These are phyloP conservation scores for Bimuria novae-zelandiae DNA, from an alignment of 2,329 filamentous ascomycete genomes.

Conservation along the genomic window DNA sequence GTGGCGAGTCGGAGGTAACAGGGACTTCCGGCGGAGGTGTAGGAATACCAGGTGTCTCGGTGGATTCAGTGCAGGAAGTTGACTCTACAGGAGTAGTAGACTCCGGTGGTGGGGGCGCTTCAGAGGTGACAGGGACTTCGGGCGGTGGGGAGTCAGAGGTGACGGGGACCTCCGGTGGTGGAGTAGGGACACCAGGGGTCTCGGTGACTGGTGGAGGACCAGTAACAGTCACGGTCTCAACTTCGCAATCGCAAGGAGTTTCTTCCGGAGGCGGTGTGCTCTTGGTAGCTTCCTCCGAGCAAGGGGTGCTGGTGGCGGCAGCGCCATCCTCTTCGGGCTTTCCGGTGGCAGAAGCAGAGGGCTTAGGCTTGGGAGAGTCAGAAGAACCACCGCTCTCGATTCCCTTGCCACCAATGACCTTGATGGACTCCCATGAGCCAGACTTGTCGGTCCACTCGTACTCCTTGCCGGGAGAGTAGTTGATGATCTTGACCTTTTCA, in stretches of 20 bases:
- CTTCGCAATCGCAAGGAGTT: conserved; percentile 18
- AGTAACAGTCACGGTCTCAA: conserved; percentile 24
- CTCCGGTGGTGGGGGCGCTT: background rate
- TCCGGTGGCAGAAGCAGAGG: background rate
- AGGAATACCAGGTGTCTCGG: background rate
- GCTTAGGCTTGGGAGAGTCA: background rate
- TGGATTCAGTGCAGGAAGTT: background rate
- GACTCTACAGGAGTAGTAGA: background rate
- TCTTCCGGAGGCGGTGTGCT: conserved; percentile 11
- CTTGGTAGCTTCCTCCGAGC: conserved; percentile 10
- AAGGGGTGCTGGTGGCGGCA: conserved; percentile 7
- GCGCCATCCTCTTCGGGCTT: conserved; percentile 1
- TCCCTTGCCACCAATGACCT: conserved; percentile 39
- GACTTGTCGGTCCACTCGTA: conserved; percentile 57
- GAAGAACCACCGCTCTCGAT: background rate
- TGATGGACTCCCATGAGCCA: conserved; percentile 56
- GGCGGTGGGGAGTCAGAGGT: conserved; percentile 1
- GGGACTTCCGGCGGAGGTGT: background rate
- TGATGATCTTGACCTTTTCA: conserved; percentile 55
- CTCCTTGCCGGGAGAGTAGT: conserved; percentile 56
- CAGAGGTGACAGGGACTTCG: background rate
- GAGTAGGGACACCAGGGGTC: background rate
- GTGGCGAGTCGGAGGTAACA: background rate
- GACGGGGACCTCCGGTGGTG: background rate
- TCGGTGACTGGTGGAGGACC: conserved; percentile 11